These are phyloP conservation scores for Arctium minus DNA, from an alignment of 129 eudicot genomes.

Conservation along the genomic window DNA sequence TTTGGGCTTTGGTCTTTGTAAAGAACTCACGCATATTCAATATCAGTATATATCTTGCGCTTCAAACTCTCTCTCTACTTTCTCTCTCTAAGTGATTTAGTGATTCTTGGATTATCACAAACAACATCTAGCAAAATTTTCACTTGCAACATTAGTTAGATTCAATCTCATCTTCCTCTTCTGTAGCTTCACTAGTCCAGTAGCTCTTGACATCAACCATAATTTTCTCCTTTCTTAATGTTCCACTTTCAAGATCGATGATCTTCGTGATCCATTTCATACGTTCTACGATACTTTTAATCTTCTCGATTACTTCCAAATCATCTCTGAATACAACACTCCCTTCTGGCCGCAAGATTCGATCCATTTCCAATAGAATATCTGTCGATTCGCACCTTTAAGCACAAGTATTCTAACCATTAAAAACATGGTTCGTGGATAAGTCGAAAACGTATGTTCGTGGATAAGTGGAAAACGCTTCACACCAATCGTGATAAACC, in stretches of 20 bases:
- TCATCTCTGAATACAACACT: conserved; percentile 73
- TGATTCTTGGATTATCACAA: too few species aligned
- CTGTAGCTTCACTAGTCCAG: conserved; percentile 56
- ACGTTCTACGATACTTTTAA: conserved; percentile 52
- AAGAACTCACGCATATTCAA: too few species aligned
- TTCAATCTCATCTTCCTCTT: conserved; percentile 9
- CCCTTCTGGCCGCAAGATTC: conserved; percentile 91
- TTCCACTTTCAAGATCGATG: conserved; percentile 68
- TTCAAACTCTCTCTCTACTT: too few species aligned
- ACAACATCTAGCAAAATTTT: not conserved
- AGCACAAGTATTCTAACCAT: conserved; percentile 3
- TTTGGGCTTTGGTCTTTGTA: too few species aligned
- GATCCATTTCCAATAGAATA: conserved; percentile 86
- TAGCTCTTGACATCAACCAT: conserved; percentile 68
- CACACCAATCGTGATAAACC: conserved; percentile 87
- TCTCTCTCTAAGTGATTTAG: too few species aligned
- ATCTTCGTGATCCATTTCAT: conserved; percentile 80
- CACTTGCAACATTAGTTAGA: not conserved
- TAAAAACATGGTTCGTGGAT: conserved; percentile 46
- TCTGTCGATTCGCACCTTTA: conserved; percentile 74
- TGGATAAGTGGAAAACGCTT: conserved; percentile 89
- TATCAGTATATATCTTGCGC: too few species aligned
- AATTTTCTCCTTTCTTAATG: conserved; percentile 58
- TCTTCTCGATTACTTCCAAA: conserved; percentile 59
- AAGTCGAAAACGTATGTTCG: conserved; percentile 71